Evolutionary conservation across 371 early-diverging fungal genomes (phyloP), one percentile per base, ranked within the genome.

Genomic region (Dichotomocladium elegans): DNA sequence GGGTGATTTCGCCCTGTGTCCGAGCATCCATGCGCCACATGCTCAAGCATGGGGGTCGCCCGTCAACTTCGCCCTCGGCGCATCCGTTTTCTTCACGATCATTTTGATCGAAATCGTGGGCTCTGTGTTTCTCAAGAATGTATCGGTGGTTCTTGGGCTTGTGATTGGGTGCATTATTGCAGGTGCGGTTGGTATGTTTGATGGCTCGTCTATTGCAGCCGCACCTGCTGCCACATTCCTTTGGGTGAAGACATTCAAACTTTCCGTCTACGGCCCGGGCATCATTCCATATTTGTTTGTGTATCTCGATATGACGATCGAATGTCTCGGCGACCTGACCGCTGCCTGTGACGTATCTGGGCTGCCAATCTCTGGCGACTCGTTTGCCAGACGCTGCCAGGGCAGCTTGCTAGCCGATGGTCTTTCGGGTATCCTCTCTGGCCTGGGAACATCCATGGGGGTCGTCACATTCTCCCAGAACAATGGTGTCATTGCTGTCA

Each of bases 401-500:
- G 82, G 83, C 9, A 81, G 82, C 12, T 64, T 83, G 28, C 60
- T 83, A 4, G 82, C 82, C 5, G 83, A 83, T 41, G 83, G 83
- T 30, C 25, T 83, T 9, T 63, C 72, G 14, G 73, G 76, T 11
- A 51, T 78, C 17, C 57, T 83, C 14, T 78, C 82, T n/a, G 74
- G 82, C 0, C 47, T 77, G 0, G 64, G 61, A 11, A 77, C 77
- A 9, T 78, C 72, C 50, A 69, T 78, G 47, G 84, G 84, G 25
- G 74, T 83, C 31, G 73, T 77, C 10, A 79, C 79, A 6, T 81
- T 77, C 47, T 77, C 79, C 40, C 82, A 83, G 30, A 83, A 82
- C 61, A 83, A 83, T 42, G 83, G 84, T 28, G 68, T 81, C 31
- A 82, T 81, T 55, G 80, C 83, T 7, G 68, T 82, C 42, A 83